Percentiles rank a stretch among this genome's conserved stretches.
phyloP scores from a whole-genome alignment of 768 basidiomycete species.

The Rhodocollybia butyracea region DNA sequence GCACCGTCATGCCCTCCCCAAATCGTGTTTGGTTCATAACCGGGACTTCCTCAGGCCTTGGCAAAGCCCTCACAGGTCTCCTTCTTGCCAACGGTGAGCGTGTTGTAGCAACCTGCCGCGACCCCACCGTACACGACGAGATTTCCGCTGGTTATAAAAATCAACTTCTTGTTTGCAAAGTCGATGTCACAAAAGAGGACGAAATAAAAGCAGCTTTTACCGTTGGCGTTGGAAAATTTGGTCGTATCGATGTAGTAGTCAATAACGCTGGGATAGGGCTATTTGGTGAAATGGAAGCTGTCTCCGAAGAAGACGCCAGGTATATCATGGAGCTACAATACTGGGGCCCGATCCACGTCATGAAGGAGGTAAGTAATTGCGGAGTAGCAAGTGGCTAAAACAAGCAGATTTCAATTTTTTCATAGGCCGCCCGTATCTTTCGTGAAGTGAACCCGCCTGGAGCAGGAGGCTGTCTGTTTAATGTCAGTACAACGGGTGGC shows the following conservation, averaged over 20 bases:
- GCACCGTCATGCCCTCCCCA: slow-evolving; percentile 4
- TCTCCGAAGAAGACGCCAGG: slow-evolving; percentile 29
- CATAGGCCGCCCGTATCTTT: slow-evolving; percentile 12
- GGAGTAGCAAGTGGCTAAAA: background rate
- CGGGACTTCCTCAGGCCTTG: slow-evolving; percentile 31
- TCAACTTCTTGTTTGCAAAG: slow-evolving; percentile 24
- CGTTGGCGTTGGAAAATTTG: slow-evolving; percentile 31
- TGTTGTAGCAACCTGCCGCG: slow-evolving; percentile 30
- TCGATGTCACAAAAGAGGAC: slow-evolving; percentile 26
- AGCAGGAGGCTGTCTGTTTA: slow-evolving; percentile 24
- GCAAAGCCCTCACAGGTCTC: slow-evolving; percentile 24
- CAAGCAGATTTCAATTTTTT: background rate
- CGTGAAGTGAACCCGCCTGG: slow-evolving; percentile 23
- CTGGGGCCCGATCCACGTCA: slow-evolving; percentile 41
- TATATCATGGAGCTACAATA: slow-evolving; percentile 38
- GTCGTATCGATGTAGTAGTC: slow-evolving; percentile 41
- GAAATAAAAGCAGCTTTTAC: slow-evolving; percentile 33
- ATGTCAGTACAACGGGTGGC: slow-evolving; percentile 29
- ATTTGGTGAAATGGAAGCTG: slow-evolving; percentile 33
- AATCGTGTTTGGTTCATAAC: slow-evolving; percentile 18
- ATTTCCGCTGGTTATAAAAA: slow-evolving; percentile 17
- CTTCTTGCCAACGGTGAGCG: slow-evolving; percentile 26
- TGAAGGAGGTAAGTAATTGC: slow-evolving; percentile 27
- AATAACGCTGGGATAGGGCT: slow-evolving; percentile 42
- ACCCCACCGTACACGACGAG: slow-evolving; percentile 17